These are phyloP conservation scores for Rugosomyces carneus DNA, from an alignment of 1,284 basidiomycete genomes.

Conservation along the genomic window DNA sequence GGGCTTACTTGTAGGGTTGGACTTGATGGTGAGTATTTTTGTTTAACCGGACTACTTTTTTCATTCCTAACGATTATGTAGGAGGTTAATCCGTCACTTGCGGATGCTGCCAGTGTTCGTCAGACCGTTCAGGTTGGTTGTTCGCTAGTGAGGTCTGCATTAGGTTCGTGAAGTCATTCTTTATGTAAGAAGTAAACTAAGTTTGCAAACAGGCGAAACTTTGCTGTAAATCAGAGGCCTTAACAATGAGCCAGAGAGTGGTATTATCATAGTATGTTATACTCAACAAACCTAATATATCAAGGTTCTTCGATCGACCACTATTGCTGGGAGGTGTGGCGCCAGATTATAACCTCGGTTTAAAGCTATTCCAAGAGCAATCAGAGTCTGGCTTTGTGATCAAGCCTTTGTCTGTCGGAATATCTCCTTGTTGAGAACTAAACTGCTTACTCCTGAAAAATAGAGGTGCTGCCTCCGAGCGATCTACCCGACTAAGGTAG, in stretches of 20 bases:
- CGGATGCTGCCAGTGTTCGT: conserved; percentile 64
- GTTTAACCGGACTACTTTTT: conserved; percentile 7
- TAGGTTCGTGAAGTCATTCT: conserved; percentile 55
- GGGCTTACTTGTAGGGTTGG: conserved; percentile 85
- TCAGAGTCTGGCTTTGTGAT: no score
- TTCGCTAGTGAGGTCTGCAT: conserved; percentile 83
- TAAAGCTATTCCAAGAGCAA: background rate
- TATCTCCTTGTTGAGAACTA: no score
- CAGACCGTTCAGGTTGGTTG: conserved; percentile 94
- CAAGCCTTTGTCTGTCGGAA: no score
- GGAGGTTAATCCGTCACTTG: conserved; percentile 95
- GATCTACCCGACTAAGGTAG: no score
- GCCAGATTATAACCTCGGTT: background rate
- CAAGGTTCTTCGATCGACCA: background rate
- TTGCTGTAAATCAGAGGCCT: conserved; percentile 22
- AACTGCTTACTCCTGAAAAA: no score
- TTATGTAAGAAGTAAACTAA: background rate
- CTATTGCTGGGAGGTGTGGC: background rate
- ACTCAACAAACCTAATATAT: background rate
- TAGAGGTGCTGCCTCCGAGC: no score
- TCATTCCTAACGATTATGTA: conserved; percentile 25
- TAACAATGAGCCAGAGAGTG: background rate
- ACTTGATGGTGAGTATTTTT: conserved; percentile 70
- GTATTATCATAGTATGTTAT: background rate
- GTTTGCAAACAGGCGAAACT: conserved; percentile 30